Percentiles rank a stretch among this genome's conserved stretches.
Conservation (phyloP, 768 basidiomycete genomes). For the Suillus tomentosus region DNA sequence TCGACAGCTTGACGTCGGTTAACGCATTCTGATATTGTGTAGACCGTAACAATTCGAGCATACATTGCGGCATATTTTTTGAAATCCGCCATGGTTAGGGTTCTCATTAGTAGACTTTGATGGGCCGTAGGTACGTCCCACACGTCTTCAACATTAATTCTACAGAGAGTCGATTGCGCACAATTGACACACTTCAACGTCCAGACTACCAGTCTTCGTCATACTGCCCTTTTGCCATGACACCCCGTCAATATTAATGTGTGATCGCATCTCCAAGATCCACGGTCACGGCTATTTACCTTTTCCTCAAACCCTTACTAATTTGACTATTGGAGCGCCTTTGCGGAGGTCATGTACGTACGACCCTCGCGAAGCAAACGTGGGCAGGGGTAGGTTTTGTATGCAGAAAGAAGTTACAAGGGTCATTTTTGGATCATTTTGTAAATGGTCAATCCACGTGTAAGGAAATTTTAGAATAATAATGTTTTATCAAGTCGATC, state of each 20-base stretch:
- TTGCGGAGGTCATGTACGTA: slow-evolving; percentile 10
- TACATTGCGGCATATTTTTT: neutral
- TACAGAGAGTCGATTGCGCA: neutral
- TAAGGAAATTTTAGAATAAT: slow-evolving; percentile 9
- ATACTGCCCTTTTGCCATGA: slow-evolving; percentile 8
- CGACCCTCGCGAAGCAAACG: neutral
- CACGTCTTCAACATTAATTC: neutral
- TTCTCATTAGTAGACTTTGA: neutral
- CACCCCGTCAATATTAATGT: slow-evolving; percentile 11
- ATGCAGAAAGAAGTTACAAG: neutral
- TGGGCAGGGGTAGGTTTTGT: slow-evolving; percentile 3
- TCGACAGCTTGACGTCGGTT: slow-evolving; percentile 4
- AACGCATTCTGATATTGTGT: slow-evolving; percentile 1
- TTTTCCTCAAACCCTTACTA: slow-evolving; percentile 4
- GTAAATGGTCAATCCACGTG: neutral
- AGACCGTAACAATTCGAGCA: neutral
- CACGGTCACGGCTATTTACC: slow-evolving; percentile 9
- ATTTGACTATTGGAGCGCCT: slow-evolving; percentile 5
- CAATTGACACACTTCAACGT: neutral
- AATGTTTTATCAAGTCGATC: slow-evolving; percentile 4
- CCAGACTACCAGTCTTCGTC: neutral
- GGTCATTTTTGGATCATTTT: neutral
- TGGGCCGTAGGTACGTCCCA: neutral
- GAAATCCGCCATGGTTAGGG: neutral
- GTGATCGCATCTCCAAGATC: slow-evolving; percentile 6